Evolutionary conservation across 139 green algal species (phyloP), one percentile per base, ranked within the genome.

Genomic region (Dunaliella sp.): DNA sequence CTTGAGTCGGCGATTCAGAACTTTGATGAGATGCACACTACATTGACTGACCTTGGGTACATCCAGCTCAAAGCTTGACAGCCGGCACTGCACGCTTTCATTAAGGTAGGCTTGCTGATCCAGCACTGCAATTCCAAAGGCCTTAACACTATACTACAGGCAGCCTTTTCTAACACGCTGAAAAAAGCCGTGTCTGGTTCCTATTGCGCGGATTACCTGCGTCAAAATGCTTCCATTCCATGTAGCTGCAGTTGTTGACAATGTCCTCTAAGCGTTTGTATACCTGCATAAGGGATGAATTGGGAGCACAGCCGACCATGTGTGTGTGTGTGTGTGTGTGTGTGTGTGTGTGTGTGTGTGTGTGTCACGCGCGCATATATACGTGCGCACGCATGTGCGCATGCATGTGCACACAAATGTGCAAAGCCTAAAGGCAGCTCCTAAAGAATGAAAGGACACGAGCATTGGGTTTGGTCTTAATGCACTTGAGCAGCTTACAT

Each of bases 211-310:
- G 36, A 12, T 30, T 89, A 1, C 91, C 91, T 0, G 91, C 91
- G 77, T 94, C 91, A 87, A 94, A 92, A 80, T 94, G 91, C 81
- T 90, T 88, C 91, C 91, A 94, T 74, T 94, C 89, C 87, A 94
- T 85, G 84, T 93, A 87, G 21, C 33, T 37, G 85, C 89, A 93
- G 24, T 32, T 38, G 0, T 38, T 30, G 58, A 94, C 87, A 38
- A 92, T 72, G 82, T 91, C 88, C 88, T 94, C 89, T 38, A 94
- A 59, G 25, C 88, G 87, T 36, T 37, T 76, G 88, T 90, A 93
- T 58, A 94, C 88, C 30, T 87, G 88, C 0, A 22, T 21, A 65
- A 57, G 74, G 22, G 74, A 79, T 79, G 74, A 26, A 30, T 79
- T 25, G 22, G 3, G 22, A 35, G 74, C 74, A 79, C 74, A 35